phyloP scores from a whole-genome alignment of 179 eudicot genomes.

The Vitellaria paradoxa region DNA sequence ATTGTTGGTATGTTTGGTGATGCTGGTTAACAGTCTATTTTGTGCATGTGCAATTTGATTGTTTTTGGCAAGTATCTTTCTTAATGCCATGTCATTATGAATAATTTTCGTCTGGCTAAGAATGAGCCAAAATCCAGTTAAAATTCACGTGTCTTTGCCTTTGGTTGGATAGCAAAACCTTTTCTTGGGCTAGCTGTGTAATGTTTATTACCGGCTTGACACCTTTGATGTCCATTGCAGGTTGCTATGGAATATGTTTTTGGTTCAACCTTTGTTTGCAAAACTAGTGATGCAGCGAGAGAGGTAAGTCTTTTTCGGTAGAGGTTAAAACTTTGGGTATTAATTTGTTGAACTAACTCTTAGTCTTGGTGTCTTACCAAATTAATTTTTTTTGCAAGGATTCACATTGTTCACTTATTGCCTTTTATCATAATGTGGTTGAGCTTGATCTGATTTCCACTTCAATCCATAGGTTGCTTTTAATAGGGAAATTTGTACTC shows the following conservation, averaged over 20 bases:
- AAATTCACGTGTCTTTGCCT: neutral
- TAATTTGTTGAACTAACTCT: neutral
- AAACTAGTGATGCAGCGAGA: conserved; percentile 76
- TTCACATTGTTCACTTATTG: neutral
- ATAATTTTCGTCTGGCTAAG: neutral
- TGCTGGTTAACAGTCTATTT: neutral
- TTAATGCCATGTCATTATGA: neutral
- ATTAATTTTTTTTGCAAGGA: neutral
- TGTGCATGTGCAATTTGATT: neutral
- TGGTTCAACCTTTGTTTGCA: conserved; percentile 97
- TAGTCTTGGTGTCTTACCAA: neutral
- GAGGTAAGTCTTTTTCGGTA: conserved; percentile 42
- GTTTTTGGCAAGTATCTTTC: conserved; percentile 1
- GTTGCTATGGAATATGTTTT: conserved; percentile 96
- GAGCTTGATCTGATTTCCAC: conserved; percentile 11
- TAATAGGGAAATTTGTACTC: conserved; percentile 52
- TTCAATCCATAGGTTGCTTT: conserved; percentile 69
- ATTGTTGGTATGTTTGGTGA: neutral
- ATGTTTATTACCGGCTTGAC: neutral
- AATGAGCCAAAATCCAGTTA: neutral
- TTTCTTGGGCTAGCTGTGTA: neutral
- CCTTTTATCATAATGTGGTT: neutral
- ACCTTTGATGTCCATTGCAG: conserved; percentile 40
- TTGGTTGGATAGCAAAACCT: neutral
- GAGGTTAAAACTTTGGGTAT: too few species aligned